Evolutionary conservation across 139 green algal genomes (phyloP).

Genomic region (Parachlorella kessleri): DNA sequence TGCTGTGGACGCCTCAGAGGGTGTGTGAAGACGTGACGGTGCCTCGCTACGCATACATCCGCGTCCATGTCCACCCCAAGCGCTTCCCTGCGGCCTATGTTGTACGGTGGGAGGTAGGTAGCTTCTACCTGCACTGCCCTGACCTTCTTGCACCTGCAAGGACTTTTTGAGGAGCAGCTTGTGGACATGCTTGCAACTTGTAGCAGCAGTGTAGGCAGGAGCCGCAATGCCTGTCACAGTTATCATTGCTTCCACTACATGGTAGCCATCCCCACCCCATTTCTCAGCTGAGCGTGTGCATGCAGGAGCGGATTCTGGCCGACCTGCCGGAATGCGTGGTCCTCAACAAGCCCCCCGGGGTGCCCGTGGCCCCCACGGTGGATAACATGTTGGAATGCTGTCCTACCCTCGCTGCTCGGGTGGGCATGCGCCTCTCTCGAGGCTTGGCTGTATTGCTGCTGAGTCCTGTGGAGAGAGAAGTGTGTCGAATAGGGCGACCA

Average conservation of each 20-base stretch:
- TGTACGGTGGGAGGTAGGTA: slow-evolving; percentile 32
- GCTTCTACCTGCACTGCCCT: neutral
- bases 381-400: slow-evolving; percentile 59
- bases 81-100: slow-evolving; percentile 67
- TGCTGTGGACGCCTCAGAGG: slow-evolving; percentile 17
- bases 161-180: neutral
- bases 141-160: neutral
- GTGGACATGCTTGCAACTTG: no score
- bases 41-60: slow-evolving; percentile 56
- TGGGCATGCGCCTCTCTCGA: no score
- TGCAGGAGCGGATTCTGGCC: slow-evolving; percentile 51
- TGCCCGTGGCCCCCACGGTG: slow-evolving; percentile 64
- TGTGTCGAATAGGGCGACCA: neutral
- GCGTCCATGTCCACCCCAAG: slow-evolving; percentile 79
- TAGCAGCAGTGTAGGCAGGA: no score
- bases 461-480: neutral
- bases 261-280: no score
- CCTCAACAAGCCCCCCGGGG: slow-evolving; percentile 80
- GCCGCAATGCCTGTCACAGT: no score
- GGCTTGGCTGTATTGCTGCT: no score
- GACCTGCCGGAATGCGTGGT: slow-evolving; percentile 58
- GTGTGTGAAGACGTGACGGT: slow-evolving; percentile 9
- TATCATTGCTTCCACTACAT: no score
- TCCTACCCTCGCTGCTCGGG: slow-evolving; percentile 40
- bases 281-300: no score